Evolutionary conservation across 768 basidiomycete genomes (phyloP), one percentile per base, ranked within the genome.

Genomic region (Boletus speciosus): DNA sequence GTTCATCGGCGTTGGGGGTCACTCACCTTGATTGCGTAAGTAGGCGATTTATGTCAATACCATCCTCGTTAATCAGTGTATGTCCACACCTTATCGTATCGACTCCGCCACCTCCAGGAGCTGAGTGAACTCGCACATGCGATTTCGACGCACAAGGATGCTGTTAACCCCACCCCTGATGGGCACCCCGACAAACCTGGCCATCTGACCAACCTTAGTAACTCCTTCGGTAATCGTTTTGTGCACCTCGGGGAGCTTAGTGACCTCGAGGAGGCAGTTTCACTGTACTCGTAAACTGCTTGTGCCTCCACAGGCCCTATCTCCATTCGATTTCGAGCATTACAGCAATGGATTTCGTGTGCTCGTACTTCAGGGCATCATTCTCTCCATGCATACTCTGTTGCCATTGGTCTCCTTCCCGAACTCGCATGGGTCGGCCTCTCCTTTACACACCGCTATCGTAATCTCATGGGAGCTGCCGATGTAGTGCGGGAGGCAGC

Each of bases 401-500:
- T 25, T 25, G 25, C 25, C 25, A 4, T 25, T 25, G 25, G 25
- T 25, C 25, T 4, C 25, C 25, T 25, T 25, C 25, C 25, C 4
- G 3, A 25, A 5, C 25, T 25, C 25, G 25, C 25, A 25, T 25
- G 25, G 25, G 4, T 25, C 25, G 25, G 25, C 25, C 25, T 25
- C 25, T 25, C 51, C 29, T 34, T 53, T 32, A 9, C 25, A 16
- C 3, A 25, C 6, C 58, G 58, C 5, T 58, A 53, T 16, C 10
- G 25, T 4, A 34, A 42, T 25, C 58, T 59, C 14, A 3, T 29
- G 1, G 16, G 11, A 11, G 56, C 10, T 42, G 34, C 51, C 5
- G 35, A 54, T 21, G 41, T 58, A 5, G 58, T 45, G 3, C 47
- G 47, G 4, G 58, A 58, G 11, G 58, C 58, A 0, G 56, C 56